Evolutionary conservation across 2,329 filamentous ascomycete genomes (phyloP), one percentile per base, ranked within the genome.

Genomic region (Paraconiothyrium brasiliense): DNA sequence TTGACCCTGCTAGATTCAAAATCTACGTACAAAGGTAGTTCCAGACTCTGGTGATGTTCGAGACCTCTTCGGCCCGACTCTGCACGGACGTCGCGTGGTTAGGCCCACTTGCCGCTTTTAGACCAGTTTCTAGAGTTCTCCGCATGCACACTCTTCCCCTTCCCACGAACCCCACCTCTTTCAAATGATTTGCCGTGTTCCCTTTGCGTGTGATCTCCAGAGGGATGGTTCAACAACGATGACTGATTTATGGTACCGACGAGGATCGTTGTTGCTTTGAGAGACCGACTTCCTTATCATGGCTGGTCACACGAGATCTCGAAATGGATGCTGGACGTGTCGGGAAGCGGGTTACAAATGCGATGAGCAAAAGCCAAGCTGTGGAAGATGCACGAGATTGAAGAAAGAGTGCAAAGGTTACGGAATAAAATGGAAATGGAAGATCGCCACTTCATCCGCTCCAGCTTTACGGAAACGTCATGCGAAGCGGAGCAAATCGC

Each of bases 251-350:
- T 44, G 39, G 24, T 20, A 46, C 22, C 35, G 39, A 34, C 34
- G 52, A 46, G 27, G 13, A 20, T 22, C 27, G 14, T 32, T 14
- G 16, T 32, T 14, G 16, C 30, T 32, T 16, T 14, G 11, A 10
- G 11, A 7, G 7, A 20, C n/a, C 13, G 22, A 30, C 37, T n/a
- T 39, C 49, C 35, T 34, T 9, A 24, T 11, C n/a, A 55, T 55
- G 52, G 39, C 52, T 13, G 52, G 52, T 52, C 73, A 74, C 58
- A 75, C 71, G 27, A 67, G 73, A 61, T 68, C 71, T 13, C 62
- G 73, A 39, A 73, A 71, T 8, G 73, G 73, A 39, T 76, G 73
- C 60, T 74, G 72, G 72, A 76, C 73, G 4, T 76, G 73, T 63
- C 61, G 72, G 16, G 71, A 73, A 59, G 71, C 72, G 13, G 73